Evolutionary conservation across 2,329 filamentous ascomycete genomes (phyloP).

Genomic region (Stemphylium lycopersici): DNA sequence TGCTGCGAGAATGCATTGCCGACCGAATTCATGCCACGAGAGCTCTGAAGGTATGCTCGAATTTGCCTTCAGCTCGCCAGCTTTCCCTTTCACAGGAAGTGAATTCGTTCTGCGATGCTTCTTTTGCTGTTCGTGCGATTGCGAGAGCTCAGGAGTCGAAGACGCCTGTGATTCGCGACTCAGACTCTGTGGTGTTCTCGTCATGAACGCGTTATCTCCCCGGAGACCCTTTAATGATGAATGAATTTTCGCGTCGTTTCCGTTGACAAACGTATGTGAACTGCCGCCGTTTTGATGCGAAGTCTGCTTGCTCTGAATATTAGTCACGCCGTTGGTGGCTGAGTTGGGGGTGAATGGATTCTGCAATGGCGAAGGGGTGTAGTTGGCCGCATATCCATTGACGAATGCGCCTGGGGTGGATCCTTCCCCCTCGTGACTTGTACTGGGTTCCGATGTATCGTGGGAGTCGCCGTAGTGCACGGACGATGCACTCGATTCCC

Average conservation of each 20-base stretch:
- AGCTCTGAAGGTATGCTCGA: conserved; percentile 83
- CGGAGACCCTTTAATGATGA: conserved; percentile 19
- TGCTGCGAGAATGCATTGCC: conserved; percentile 87
- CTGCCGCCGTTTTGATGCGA: conserved; percentile 18
- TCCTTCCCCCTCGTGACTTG: conserved; percentile 41
- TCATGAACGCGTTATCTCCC: conserved; percentile 24
- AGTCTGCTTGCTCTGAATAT: conserved; percentile 10
- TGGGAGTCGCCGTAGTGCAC: conserved; percentile 47
- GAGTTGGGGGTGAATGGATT: conserved; percentile 34
- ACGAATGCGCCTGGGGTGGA: conserved; percentile 39
- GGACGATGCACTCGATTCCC: conserved; percentile 49
- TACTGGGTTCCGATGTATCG: conserved; percentile 45
- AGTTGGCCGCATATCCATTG: conserved; percentile 35
- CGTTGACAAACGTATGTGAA: conserved; percentile 18
- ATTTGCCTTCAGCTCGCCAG: conserved; percentile 59
- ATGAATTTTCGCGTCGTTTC: conserved; percentile 11
- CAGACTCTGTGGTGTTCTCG: conserved; percentile 31
- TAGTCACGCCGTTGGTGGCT: conserved; percentile 21
- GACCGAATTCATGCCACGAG: conserved; percentile 78
- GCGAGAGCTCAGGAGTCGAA: conserved; percentile 40
- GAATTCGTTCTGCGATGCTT: conserved; percentile 28
- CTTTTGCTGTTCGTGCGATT: conserved; percentile 26
- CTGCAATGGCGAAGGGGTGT: conserved; percentile 39
- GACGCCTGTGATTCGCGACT: conserved; percentile 35
- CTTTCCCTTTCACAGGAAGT: conserved; percentile 30